A percentile compares a stretch with the other conserved stretches of the same genome.
phyloP scores from a whole-genome alignment of 2,329 filamentous ascomycete genomes.

The Trichoderma sp. region DNA sequence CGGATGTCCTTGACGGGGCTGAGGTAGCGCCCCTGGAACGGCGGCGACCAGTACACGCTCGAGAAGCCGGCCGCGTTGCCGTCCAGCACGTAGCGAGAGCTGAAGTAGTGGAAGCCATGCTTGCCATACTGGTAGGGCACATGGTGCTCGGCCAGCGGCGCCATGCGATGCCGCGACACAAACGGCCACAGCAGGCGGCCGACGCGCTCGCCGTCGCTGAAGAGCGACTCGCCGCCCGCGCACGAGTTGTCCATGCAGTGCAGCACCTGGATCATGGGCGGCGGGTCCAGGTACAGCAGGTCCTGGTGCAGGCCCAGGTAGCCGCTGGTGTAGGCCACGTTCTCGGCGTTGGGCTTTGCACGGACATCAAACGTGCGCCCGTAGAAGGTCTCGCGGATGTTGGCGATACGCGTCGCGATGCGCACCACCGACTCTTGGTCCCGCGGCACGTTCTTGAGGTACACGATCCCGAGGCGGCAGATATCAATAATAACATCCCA shows the following conservation, averaged over 20 bases:
- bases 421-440: slow-evolving; percentile 64
- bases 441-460: slow-evolving; percentile 73
- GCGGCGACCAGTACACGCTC: slow-evolving; percentile 67
- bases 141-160: slow-evolving; percentile 26
- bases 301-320: slow-evolving; percentile 92
- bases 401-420: slow-evolving; percentile 73
- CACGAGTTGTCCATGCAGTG: slow-evolving; percentile 85
- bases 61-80: slow-evolving; percentile 31
- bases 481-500: slow-evolving; percentile 64
- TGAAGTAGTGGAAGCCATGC: slow-evolving; percentile 63
- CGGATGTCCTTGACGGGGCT: slow-evolving; percentile 30
- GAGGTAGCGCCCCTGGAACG: slow-evolving; percentile 67
- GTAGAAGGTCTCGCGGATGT: slow-evolving; percentile 85
- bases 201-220: slow-evolving; percentile 73
- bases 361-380: slow-evolving; percentile 88
- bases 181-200: slow-evolving; percentile 43
- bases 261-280: slow-evolving; percentile 81
- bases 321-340: slow-evolving; percentile 85
- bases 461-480: slow-evolving; percentile 69
- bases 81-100: slow-evolving; percentile 56
- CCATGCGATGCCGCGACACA: slow-evolving; percentile 21
- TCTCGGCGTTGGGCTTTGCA: slow-evolving; percentile 79
- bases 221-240: slow-evolving; percentile 80
- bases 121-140: slow-evolving; percentile 72
- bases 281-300: slow-evolving; percentile 78